Conservation (phyloP, 306 rosid species). For the Comarum palustre region DNA sequence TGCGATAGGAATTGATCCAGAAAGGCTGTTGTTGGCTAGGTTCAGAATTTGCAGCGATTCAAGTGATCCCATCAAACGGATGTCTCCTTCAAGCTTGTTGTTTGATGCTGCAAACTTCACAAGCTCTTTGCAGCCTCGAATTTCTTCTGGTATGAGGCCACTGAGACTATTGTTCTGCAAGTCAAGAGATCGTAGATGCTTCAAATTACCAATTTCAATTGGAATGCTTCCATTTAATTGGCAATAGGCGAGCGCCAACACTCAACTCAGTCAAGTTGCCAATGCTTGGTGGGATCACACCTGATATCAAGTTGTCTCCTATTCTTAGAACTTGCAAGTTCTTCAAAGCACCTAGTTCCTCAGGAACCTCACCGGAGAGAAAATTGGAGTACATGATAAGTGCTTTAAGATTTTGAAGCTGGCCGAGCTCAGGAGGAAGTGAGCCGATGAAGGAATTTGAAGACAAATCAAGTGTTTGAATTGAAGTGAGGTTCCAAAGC, state of each 20-base stretch:
- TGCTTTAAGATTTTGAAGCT: conserved; percentile 53
- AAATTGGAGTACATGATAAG: conserved; percentile 62
- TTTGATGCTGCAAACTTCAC: conserved; percentile 71
- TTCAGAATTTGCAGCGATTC: conserved; percentile 57
- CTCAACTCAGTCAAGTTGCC: conserved; percentile 63
- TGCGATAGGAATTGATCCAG: conserved; percentile 68
- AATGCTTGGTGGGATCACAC: conserved; percentile 60
- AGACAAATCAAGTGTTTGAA: conserved; percentile 80
- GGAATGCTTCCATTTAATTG: conserved; percentile 84
- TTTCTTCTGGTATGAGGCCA: conserved; percentile 70
- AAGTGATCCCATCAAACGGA: conserved; percentile 63
- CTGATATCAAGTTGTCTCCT: conserved; percentile 71
- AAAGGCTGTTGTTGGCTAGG: conserved; percentile 74
- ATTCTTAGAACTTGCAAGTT: conserved; percentile 74
- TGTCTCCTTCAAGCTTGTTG: conserved; percentile 63
- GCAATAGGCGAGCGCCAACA: conserved; percentile 66
- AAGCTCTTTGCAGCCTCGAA: conserved; percentile 58
- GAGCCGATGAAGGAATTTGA: conserved; percentile 63
- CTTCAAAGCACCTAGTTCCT: conserved; percentile 71
- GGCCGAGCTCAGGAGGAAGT: conserved; percentile 62
- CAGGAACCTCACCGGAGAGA: conserved; percentile 74
- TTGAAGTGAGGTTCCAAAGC: conserved; percentile 46
- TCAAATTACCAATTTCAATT: conserved; percentile 57
- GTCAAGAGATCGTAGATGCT: conserved; percentile 67
- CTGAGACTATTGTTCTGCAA: conserved; percentile 58